Evolutionary conservation across 768 basidiomycete genomes (phyloP), one percentile per base, ranked within the genome.

Genomic region (Clathrus columnatus): DNA sequence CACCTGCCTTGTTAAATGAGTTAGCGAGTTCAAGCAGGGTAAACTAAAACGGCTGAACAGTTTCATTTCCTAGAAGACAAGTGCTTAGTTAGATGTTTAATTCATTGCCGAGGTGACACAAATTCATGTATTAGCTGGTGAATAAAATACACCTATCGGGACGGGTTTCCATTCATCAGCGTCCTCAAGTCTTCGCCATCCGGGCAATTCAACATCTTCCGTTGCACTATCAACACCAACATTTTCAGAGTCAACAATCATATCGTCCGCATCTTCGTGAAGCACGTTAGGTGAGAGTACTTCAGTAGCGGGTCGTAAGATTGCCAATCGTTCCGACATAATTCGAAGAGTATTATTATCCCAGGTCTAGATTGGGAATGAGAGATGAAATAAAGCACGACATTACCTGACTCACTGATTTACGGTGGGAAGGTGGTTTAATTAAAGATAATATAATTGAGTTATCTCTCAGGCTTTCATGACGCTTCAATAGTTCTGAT

Each of bases 131-230:
- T 36, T 36, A 36, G n/a, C 36, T 36, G 7, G 14, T n/a, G 36
- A 36, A 36, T 36, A 36, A 36, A 36, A 77, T 49, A 85, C 73
- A 7, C 87, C 87, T 45, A 90, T 83, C 5, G 87, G 86, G 62
- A 79, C 83, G 2, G 82, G 74, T 59, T 70, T 74, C 87, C 87
- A 88, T 32, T 67, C 66, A 16, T 68, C 69, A 17, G 60, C 67
- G 20, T 65, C 64, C 26, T 73, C 69, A 11, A 83, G 68, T 42
- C 73, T 53, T 49, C 71, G 71, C 85, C 87, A 89, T 20, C 85
- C 87, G 17, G 43, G 5, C 5, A 18, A 0, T 21, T 56, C 7
- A 48, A n/a, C 36, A 30, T 17, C 48, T 7, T 61, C 57, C 1
- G 69, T 65, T 6, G 70, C 47, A 21, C 54, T 50, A 36, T 49